Evolutionary conservation across 164 flowering plant species (phyloP).

Genomic region (Houttuynia cordata): DNA sequence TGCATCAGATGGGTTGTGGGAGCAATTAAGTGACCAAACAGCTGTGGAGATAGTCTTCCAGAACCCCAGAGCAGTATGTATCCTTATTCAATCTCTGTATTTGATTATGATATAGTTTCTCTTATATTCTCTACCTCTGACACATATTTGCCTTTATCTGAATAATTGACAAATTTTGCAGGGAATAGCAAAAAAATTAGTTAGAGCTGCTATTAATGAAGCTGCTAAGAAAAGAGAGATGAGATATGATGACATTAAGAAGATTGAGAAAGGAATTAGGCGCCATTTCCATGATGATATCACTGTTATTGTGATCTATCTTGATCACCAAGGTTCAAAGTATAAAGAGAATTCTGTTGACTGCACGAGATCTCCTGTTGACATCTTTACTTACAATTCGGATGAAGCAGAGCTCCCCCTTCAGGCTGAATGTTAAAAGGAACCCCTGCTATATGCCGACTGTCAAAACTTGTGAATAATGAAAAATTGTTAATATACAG

Average conservation of each 20-base stretch:
- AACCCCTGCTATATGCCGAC: not conserved
- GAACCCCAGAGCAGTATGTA: slow-evolving; percentile 45
- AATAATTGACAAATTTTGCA: slow-evolving; percentile 15
- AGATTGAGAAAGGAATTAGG: slow-evolving; percentile 31
- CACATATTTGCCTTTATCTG: not conserved
- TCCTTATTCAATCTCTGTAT: not conserved
- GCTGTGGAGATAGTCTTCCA: slow-evolving; percentile 54
- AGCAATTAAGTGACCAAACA: slow-evolving; percentile 54
- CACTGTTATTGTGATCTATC: slow-evolving; percentile 33
- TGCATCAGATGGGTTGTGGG: slow-evolving; percentile 85
- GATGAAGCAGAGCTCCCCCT: slow-evolving; percentile 8
- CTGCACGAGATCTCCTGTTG: slow-evolving; percentile 17
- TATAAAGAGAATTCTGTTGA: slow-evolving; percentile 8
- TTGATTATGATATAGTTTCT: not conserved
- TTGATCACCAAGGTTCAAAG: slow-evolving; percentile 21
- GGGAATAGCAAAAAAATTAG: slow-evolving; percentile 41
- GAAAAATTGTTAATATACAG: not conserved
- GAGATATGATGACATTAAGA: slow-evolving; percentile 33
- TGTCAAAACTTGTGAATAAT: slow-evolving; percentile 1
- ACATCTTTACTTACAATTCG: slow-evolving; percentile 19
- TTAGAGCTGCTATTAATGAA: slow-evolving; percentile 28
- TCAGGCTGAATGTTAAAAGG: not conserved
- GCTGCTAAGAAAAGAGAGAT: slow-evolving; percentile 40
- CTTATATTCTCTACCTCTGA: too few species aligned
- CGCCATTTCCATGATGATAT: slow-evolving; percentile 44